Evolutionary conservation across 2,329 filamentous ascomycete species (phyloP).

Genomic region (Ilyonectria sp.): DNA sequence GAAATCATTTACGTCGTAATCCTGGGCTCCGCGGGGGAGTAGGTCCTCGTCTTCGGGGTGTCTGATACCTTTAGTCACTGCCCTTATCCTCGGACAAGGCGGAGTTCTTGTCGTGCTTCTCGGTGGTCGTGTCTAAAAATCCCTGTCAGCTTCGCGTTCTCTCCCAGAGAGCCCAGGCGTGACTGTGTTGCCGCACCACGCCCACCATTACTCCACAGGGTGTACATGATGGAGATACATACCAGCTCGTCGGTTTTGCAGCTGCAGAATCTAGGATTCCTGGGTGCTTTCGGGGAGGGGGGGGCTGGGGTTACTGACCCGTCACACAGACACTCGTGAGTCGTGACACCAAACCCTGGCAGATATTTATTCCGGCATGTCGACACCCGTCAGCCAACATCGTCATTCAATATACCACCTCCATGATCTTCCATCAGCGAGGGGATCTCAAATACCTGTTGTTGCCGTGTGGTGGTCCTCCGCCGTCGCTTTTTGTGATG

Average conservation of each 20-base stretch:
- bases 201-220: rapidly evolving
- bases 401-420: not conserved
- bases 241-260: not conserved
- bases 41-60: too few relatives aligned
- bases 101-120: not conserved
- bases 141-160: conserved; percentile 3
- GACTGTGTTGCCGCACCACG: not conserved
- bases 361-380: not conserved
- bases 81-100: too few relatives aligned
- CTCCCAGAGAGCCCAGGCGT: not conserved
- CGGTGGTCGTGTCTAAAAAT: not conserved
- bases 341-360: not conserved
- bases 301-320: not conserved
- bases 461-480: not conserved
- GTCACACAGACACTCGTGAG: not conserved
- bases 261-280: not conserved
- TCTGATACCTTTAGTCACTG: too few relatives aligned
- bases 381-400: not conserved
- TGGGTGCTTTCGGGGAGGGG: not conserved
- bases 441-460: not conserved
- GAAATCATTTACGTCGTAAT: not conserved
- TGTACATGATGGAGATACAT: not conserved
- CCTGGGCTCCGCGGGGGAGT: not conserved
- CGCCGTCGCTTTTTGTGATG: not conserved
- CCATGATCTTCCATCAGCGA: not conserved